A percentile compares a stretch with the other conserved stretches of the same genome.
Evolutionary conservation across 441 rosid species (phyloP).

Genomic region (Syzygium syzygioides): DNA sequence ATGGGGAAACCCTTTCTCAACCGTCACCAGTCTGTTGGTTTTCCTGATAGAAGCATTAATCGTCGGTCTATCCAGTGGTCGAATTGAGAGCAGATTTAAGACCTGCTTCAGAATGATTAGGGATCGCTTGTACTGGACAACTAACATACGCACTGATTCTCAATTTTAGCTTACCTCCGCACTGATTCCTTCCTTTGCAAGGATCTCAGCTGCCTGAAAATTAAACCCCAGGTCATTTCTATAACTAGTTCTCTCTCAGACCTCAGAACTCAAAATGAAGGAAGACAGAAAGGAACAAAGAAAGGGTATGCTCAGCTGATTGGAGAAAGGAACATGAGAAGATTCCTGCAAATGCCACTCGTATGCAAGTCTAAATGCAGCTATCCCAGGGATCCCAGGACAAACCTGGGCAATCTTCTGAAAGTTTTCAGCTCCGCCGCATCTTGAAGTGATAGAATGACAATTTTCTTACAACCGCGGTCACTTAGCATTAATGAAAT

Average conservation of each 20-base stretch:
- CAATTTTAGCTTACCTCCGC: constrained; percentile 55
- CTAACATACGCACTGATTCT: not conserved
- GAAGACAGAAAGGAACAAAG: not conserved
- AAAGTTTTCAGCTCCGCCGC: not conserved
- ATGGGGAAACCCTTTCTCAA: constrained; percentile 96
- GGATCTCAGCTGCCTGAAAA: constrained; percentile 85
- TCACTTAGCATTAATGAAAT: not conserved
- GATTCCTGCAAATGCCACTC: not conserved
- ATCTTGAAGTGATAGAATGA: not conserved
- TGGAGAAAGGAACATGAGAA: not conserved
- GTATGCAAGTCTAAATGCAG: not conserved
- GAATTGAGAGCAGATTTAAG: constrained; percentile 82
- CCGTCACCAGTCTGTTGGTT: constrained; percentile 90
- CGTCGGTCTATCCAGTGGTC: constrained; percentile 87
- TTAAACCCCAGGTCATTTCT: not conserved
- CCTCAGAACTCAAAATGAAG: not conserved
- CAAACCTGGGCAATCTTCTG: not conserved
- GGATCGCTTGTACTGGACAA: not conserved
- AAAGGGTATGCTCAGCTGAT: not conserved
- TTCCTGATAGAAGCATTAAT: constrained; percentile 90
- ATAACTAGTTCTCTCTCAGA: not conserved
- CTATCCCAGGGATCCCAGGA: not conserved
- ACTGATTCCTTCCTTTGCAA: constrained; percentile 85
- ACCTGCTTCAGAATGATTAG: constrained; percentile 34
- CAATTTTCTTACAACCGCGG: not conserved